Evolutionary conservation across 306 rosid genomes (phyloP).

Genomic region (Trichosanthes cucumerina): DNA sequence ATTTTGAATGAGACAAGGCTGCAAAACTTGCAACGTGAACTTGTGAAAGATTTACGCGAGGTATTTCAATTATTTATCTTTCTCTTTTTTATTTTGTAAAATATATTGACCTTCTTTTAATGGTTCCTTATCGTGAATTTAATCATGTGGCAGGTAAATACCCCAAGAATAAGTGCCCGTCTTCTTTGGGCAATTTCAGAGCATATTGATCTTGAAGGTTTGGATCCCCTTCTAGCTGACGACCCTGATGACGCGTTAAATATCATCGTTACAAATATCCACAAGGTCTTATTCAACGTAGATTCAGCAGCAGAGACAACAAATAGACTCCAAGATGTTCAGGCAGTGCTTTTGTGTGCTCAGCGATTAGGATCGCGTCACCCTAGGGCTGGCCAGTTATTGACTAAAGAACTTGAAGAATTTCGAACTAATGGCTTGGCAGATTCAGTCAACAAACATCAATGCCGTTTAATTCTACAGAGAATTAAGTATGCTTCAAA

Average conservation of each 20-base stretch:
- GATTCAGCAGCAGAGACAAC: constrained; percentile 76
- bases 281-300: constrained; percentile 69
- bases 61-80: constrained; percentile 24
- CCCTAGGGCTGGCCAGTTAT: constrained; percentile 81
- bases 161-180: constrained; percentile 84
- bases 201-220: constrained; percentile 90
- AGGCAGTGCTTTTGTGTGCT: constrained; percentile 82
- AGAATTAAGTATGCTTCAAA: constrained; percentile 75
- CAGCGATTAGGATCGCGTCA: constrained; percentile 91
- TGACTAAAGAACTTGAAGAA: constrained; percentile 91
- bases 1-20: constrained; percentile 95
- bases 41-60: constrained; percentile 74
- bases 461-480: constrained; percentile 82
- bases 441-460: constrained; percentile 98
- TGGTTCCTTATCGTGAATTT: not conserved
- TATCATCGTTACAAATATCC: constrained; percentile 68
- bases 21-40: constrained; percentile 89
- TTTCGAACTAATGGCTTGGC: constrained; percentile 56
- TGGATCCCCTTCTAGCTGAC: constrained; percentile 97
- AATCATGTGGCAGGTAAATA: constrained; percentile 64
- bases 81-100: not conserved
- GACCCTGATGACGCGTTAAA: constrained; percentile 96
- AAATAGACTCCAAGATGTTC: constrained; percentile 92
- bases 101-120: not conserved
- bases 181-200: constrained; percentile 89